phyloP scores from a whole-genome alignment of 768 basidiomycete species.

The Phylloporus rhodoxanthus region DNA sequence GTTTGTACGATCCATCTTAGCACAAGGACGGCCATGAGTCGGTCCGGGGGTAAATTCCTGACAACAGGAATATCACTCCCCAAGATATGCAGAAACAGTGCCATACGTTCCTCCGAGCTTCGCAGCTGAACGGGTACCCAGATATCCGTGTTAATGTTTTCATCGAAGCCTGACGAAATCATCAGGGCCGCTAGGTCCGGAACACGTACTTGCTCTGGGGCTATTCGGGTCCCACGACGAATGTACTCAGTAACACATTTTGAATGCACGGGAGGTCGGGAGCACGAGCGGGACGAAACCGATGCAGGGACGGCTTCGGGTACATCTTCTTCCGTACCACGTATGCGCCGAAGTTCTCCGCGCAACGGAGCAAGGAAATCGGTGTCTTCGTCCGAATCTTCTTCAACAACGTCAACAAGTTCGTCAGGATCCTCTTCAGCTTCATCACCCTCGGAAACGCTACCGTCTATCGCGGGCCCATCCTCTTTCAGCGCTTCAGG shows the following conservation, averaged over 20 bases:
- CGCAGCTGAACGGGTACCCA: conserved; percentile 44
- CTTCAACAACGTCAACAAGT: conserved; percentile 64
- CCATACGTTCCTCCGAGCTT: conserved; percentile 46
- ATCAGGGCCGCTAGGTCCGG: conserved; percentile 45
- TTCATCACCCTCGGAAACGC: conserved; percentile 20
- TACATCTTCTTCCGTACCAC: conserved; percentile 33
- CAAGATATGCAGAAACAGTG: conserved; percentile 50
- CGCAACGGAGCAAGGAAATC: conserved; percentile 67
- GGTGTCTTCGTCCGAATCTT: conserved; percentile 40
- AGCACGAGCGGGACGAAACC: conserved; percentile 30
- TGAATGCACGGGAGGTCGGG: conserved; percentile 9
- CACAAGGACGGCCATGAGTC: conserved; percentile 48
- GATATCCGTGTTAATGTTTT: conserved; percentile 16
- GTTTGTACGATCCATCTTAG: conserved; percentile 57
- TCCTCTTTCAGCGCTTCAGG: conserved; percentile 30
- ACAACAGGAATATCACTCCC: conserved; percentile 49
- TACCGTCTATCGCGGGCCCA: conserved; percentile 12
- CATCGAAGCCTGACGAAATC: conserved; percentile 30
- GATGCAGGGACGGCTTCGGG: conserved; percentile 27
- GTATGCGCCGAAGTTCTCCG: conserved; percentile 59
- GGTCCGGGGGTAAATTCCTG: conserved; percentile 40
- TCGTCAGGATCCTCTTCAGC: conserved; percentile 52
- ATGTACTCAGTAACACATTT: conserved; percentile 50
- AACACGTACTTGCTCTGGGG: conserved; percentile 51
- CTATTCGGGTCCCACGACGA: conserved; percentile 63